phyloP scores from a whole-genome alignment of 1,139 yeast species.

The Blastobotrys aristatus region DNA sequence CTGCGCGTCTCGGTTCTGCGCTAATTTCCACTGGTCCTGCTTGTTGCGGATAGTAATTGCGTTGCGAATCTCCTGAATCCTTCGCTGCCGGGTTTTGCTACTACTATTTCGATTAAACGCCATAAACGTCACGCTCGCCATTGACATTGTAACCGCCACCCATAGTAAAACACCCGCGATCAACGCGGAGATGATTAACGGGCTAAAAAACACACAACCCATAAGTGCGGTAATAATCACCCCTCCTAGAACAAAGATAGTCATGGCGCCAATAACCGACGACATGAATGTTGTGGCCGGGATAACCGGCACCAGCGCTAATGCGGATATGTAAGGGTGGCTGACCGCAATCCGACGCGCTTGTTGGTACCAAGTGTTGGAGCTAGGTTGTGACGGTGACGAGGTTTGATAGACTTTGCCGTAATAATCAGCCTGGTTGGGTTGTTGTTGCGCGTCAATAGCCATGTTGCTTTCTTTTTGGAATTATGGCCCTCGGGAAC shows the following conservation, averaged over 20 bases:
- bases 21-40: slow-evolving; percentile 13
- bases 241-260: slow-evolving; percentile 14
- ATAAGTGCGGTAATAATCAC: slow-evolving; percentile 13
- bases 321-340: not conserved
- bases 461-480: too few species aligned
- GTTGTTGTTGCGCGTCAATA: too few species aligned
- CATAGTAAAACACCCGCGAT: slow-evolving; percentile 18
- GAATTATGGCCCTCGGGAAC: too few species aligned
- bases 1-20: slow-evolving; percentile 10
- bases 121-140: not conserved
- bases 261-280: slow-evolving; percentile 15
- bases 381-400: too few species aligned
- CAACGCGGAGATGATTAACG: slow-evolving; percentile 18
- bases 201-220: slow-evolving; percentile 16
- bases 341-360: too few species aligned
- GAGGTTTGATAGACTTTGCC: too few species aligned
- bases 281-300: slow-evolving; percentile 14
- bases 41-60: slow-evolving; percentile 5
- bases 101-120: not conserved
- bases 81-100: not conserved
- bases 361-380: too few species aligned
- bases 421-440: too few species aligned
- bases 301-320: not conserved
- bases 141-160: slow-evolving; percentile 14
- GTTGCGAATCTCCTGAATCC: slow-evolving; percentile 2